Evolutionary conservation across 352 stramenopile species (phyloP).

Genomic region (Aphanomyces stellatus): DNA sequence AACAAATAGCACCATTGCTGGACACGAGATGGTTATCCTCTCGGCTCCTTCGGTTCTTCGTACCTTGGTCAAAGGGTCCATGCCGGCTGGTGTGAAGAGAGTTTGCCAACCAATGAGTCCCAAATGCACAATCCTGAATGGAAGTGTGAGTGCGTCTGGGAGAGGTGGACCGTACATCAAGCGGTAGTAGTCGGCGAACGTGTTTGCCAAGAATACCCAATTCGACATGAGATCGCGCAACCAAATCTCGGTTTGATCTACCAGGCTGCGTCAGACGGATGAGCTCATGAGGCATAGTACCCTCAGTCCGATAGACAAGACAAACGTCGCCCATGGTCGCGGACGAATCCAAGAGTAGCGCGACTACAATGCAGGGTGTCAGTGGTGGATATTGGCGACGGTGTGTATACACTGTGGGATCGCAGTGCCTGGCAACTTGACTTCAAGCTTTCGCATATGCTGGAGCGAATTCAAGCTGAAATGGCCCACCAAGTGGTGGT

Average conservation of each 20-base stretch:
- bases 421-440: background rate
- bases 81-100: conserved; percentile 48
- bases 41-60: background rate
- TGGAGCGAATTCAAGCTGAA: conserved; percentile 57
- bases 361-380: conserved; percentile 11
- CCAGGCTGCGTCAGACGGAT: background rate
- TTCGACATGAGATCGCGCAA: conserved; percentile 43
- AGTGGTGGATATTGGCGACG: too few relatives aligned
- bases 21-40: background rate
- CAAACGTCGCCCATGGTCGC: conserved; percentile 42
- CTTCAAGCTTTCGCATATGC: conserved; percentile 34
- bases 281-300: background rate
- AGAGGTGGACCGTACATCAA: conserved; percentile 34
- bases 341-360: conserved; percentile 51
- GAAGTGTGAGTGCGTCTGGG: background rate
- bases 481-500: conserved; percentile 42
- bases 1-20: conserved; percentile 76
- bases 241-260: conserved; percentile 51
- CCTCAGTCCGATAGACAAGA: background rate
- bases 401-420: too few relatives aligned
- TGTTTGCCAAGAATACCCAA: conserved; percentile 63
- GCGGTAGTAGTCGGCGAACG: conserved; percentile 70
- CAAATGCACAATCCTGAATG: conserved; percentile 38
- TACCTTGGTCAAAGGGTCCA: conserved; percentile 54
- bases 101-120: conserved; percentile 70